These are phyloP conservation scores for Phyllosticta citribraziliensis DNA, from an alignment of 2,329 filamentous ascomycete genomes.

Conservation along the genomic window DNA sequence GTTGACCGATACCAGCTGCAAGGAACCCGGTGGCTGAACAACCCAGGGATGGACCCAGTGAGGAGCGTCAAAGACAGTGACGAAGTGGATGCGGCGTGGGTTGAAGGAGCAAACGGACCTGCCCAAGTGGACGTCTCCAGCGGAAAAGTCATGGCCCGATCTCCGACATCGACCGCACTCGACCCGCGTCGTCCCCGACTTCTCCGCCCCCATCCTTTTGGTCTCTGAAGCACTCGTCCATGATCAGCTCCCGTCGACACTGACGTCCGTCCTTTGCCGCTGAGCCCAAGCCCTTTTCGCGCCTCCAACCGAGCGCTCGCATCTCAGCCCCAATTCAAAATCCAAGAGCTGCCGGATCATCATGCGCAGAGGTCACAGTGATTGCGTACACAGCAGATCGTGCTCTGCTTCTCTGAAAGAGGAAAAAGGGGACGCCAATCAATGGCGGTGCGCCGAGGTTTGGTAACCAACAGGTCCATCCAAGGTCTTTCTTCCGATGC, in stretches of 20 bases:
- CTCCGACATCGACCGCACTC: background rate
- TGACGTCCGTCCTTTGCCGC: background rate
- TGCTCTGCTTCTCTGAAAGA: background rate
- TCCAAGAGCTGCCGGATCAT: background rate
- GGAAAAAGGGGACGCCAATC: background rate
- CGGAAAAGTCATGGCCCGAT: background rate
- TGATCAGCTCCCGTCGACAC: background rate
- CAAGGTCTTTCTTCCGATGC: background rate
- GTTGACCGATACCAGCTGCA: background rate
- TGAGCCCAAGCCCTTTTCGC: background rate
- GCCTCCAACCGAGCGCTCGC: background rate
- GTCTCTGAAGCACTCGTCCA: background rate
- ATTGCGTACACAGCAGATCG: background rate
- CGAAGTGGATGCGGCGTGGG: background rate
- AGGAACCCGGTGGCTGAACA: background rate
- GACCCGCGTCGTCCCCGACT: background rate
- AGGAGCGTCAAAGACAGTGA: background rate
- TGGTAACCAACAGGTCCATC: background rate
- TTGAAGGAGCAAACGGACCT: background rate
- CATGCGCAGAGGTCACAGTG: background rate
- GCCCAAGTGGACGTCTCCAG: background rate
- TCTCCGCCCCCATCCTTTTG: background rate
- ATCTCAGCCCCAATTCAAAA: background rate
- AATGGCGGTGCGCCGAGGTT: background rate
- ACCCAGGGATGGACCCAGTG: background rate